A percentile compares a stretch with the other conserved stretches of the same genome.
These are phyloP conservation scores for Helianthus tuberosus DNA, from an alignment of 129 eudicot genomes.

Conservation along the genomic window DNA sequence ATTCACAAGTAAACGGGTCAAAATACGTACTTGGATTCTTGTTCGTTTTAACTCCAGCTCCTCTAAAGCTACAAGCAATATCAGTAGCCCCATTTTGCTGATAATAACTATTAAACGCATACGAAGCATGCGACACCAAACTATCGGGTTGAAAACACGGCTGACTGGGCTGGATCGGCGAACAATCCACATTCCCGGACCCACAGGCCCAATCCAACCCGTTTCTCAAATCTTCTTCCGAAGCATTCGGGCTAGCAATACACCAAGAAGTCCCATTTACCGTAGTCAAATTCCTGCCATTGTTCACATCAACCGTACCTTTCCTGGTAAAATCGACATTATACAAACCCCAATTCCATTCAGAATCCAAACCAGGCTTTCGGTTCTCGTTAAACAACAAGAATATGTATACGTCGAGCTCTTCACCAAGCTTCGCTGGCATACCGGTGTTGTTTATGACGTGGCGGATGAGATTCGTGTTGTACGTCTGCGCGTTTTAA, in stretches of 20 bases:
- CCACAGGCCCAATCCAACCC: slow-evolving; percentile 94
- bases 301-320: slow-evolving; percentile 51
- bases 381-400: slow-evolving; percentile 92
- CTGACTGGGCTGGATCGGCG: slow-evolving; percentile 93
- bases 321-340: slow-evolving; percentile 71
- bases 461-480: slow-evolving; percentile 81
- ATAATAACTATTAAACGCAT: slow-evolving; percentile 86
- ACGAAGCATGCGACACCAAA: slow-evolving; percentile 79
- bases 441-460: slow-evolving; percentile 83
- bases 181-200: slow-evolving; percentile 87
- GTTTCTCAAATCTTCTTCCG: slow-evolving; percentile 60
- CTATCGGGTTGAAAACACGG: slow-evolving; percentile 93
- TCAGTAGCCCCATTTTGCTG: slow-evolving; percentile 98
- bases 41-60: slow-evolving; percentile 67
- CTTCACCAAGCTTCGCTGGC: slow-evolving; percentile 85
- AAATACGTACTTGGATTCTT: slow-evolving; percentile 82
- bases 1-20: background rate
- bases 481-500: slow-evolving; percentile 88
- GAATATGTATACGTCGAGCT: slow-evolving; percentile 69
- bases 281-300: slow-evolving; percentile 46
- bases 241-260: slow-evolving; percentile 66
- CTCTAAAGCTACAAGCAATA: slow-evolving; percentile 81
- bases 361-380: slow-evolving; percentile 88
- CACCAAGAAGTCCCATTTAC: slow-evolving; percentile 74
- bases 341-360: slow-evolving; percentile 95